Evolutionary conservation across 352 stramenopile species (phyloP).

Genomic region (Phytophthora tentaculata): DNA sequence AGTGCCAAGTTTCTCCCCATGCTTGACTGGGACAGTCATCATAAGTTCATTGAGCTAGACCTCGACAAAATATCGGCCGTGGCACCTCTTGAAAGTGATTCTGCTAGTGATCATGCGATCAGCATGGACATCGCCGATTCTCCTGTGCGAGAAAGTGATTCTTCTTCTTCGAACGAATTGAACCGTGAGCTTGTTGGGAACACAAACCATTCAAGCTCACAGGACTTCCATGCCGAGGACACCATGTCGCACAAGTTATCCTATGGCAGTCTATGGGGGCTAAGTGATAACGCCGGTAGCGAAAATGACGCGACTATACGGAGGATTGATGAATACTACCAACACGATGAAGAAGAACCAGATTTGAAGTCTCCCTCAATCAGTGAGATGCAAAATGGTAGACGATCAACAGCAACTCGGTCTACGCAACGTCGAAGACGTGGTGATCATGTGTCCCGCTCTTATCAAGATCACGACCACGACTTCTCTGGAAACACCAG

Average conservation of each 20-base stretch:
- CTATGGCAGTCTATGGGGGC: slow-evolving; percentile 9
- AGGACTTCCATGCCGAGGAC: not conserved
- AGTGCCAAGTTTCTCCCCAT: slow-evolving; percentile 46
- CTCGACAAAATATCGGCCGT: slow-evolving; percentile 52
- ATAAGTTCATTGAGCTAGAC: slow-evolving; percentile 48
- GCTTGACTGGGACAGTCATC: slow-evolving; percentile 44
- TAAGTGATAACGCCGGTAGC: slow-evolving; percentile 12
- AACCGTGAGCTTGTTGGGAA: not conserved
- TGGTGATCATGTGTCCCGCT: not conserved
- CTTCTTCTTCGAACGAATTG: slow-evolving; percentile 1
- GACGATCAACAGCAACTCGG: not conserved
- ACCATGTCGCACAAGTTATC: slow-evolving; percentile 7
- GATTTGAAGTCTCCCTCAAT: slow-evolving; percentile 20
- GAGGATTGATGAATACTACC: slow-evolving; percentile 1
- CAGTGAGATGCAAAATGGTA: slow-evolving; percentile 4
- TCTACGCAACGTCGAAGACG: slow-evolving; percentile 2
- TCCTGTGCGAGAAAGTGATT: not conserved
- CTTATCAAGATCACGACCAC: slow-evolving; percentile 26
- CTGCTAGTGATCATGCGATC: not conserved
- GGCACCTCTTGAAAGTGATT: slow-evolving; percentile 19
- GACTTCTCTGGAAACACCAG: slow-evolving; percentile 13
- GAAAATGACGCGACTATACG: slow-evolving; percentile 9
- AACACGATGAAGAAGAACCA: slow-evolving; percentile 34
- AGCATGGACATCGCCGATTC: slow-evolving; percentile 5
- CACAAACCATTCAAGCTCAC: not conserved